These are phyloP conservation scores for Myochromella boudieri DNA, from an alignment of 768 basidiomycete genomes.

Conservation along the genomic window DNA sequence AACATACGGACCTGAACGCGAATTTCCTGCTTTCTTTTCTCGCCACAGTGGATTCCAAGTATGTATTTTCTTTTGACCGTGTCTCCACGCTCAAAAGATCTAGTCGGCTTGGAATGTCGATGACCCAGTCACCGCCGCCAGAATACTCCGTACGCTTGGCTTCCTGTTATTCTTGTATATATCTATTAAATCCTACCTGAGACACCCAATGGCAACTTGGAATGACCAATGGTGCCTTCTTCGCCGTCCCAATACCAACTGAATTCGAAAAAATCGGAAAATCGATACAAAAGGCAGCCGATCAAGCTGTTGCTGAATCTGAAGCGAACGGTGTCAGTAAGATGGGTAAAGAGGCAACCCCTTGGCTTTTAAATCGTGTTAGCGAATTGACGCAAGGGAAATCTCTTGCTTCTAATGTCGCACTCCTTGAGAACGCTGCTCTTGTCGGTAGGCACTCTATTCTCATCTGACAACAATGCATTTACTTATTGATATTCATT, in stretches of 20 bases:
- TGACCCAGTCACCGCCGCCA: conserved; percentile 66
- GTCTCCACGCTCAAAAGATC: background rate
- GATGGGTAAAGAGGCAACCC: conserved; percentile 89
- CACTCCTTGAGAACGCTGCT: conserved; percentile 87
- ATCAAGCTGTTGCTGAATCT: conserved; percentile 83
- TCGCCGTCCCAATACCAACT: conserved; percentile 89
- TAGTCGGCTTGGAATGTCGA: conserved; percentile 81
- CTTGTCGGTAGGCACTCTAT: conserved; percentile 58
- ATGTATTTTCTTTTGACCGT: conserved; percentile 24
- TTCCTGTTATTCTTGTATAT: background rate
- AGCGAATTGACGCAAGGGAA: conserved; percentile 75
- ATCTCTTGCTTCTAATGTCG: conserved; percentile 79
- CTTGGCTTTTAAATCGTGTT: conserved; percentile 88
- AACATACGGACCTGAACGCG: conserved; percentile 68
- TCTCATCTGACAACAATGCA: background rate
- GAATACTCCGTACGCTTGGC: conserved; percentile 61
- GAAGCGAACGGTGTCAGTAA: conserved; percentile 76
- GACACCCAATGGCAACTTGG: conserved; percentile 71
- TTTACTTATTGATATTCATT: conserved; percentile 6
- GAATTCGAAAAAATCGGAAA: conserved; percentile 67
- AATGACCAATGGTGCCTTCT: conserved; percentile 73
- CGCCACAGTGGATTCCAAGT: conserved; percentile 79
- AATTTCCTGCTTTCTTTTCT: conserved; percentile 95
- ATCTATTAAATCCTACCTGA: conserved; percentile 25
- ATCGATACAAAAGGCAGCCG: conserved; percentile 72